A percentile compares a stretch with the other conserved stretches of the same genome.
These are phyloP conservation scores for Tolypocladium album DNA, from an alignment of 2,329 filamentous ascomycete species.

Conservation along the genomic window DNA sequence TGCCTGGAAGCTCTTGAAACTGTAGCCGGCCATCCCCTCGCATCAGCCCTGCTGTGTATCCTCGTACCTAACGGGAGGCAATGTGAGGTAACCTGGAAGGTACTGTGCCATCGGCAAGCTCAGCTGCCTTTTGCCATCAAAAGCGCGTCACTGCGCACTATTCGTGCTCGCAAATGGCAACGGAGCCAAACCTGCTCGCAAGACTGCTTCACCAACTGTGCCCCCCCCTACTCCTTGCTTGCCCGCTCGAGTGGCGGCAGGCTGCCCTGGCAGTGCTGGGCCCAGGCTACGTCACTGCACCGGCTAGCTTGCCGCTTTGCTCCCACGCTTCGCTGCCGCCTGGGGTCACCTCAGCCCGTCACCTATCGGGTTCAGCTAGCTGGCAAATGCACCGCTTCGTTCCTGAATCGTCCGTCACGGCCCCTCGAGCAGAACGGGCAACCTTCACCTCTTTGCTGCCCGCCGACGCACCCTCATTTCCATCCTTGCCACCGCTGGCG, in stretches of 20 bases:
- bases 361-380: neutral
- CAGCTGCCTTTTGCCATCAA: neutral
- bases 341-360: neutral
- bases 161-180: too few species aligned
- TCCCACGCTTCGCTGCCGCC: neutral
- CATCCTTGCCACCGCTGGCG: neutral
- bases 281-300: neutral
- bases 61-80: too few species aligned
- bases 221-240: neutral
- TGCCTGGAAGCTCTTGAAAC: too few species aligned
- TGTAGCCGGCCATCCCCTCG: too few species aligned
- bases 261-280: neutral
- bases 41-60: neutral
- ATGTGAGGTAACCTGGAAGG: too few species aligned
- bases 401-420: neutral
- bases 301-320: neutral
- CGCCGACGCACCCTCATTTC: neutral
- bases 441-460: neutral
- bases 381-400: neutral
- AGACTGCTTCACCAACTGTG: too few species aligned
- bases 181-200: neutral
- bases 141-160: too few species aligned
- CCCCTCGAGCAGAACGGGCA: neutral
- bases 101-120: neutral
- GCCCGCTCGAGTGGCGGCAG: neutral